Evolutionary conservation across 164 flowering plant genomes (phyloP).

Genomic region (Paratinospora sagittata): DNA sequence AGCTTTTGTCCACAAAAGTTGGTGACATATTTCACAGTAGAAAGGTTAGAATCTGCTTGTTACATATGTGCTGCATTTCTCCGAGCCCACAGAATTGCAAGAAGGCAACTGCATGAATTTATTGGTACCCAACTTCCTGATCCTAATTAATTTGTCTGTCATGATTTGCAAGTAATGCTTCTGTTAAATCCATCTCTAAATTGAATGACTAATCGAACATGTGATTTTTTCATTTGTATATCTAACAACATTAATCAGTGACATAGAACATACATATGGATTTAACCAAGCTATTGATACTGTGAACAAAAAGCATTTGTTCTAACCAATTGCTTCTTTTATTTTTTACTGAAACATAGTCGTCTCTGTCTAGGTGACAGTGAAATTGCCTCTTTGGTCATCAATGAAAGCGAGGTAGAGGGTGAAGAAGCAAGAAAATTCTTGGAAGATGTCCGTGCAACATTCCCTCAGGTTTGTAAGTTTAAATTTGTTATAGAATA

Average conservation of each 20-base stretch:
- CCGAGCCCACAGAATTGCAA: constrained; percentile 88
- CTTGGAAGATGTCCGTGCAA: constrained; percentile 77
- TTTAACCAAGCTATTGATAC: neutral
- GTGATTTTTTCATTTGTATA: neutral
- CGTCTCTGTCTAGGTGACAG: constrained; percentile 54
- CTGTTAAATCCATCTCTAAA: neutral
- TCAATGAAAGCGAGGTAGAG: constrained; percentile 80
- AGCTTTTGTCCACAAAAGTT: constrained; percentile 68
- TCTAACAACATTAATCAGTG: neutral
- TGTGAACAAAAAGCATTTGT: neutral
- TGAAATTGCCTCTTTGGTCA: constrained; percentile 65
- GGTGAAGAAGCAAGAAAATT: constrained; percentile 85
- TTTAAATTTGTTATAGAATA: neutral
- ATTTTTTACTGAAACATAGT: constrained; percentile 2
- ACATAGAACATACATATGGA: neutral
- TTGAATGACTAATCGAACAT: neutral
- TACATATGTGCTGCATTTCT: constrained; percentile 90
- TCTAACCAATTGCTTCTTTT: neutral
- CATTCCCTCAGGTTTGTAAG: constrained; percentile 79
- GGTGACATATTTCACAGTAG: constrained; percentile 72
- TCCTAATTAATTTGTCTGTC: neutral
- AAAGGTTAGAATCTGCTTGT: constrained; percentile 80
- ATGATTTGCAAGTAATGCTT: neutral
- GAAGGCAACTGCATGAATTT: constrained; percentile 76
- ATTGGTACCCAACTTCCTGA: constrained; percentile 45